phyloP scores from a whole-genome alignment of 805 yeast species.

The Ogataea nonfermentans region DNA sequence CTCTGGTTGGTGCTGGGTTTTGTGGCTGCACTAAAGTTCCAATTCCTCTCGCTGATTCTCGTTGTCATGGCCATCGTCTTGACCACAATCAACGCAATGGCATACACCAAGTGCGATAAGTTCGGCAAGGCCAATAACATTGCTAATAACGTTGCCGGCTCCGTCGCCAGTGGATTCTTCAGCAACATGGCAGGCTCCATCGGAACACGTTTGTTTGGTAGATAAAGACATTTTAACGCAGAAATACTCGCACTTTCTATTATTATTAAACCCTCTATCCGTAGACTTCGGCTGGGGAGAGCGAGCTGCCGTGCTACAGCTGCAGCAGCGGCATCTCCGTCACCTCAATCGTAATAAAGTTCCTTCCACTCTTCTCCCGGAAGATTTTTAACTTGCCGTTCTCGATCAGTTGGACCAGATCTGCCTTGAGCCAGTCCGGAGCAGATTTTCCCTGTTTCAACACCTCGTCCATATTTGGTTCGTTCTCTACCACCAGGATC shows the following conservation, averaged over 20 bases:
- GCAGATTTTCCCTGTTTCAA: conserved; percentile 18
- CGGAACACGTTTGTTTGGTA: conserved; percentile 1
- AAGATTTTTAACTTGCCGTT: conserved; percentile 19
- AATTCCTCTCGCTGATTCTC: conserved; percentile 62
- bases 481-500: conserved; percentile 24
- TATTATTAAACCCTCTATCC: conserved; percentile 1
- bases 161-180: conserved; percentile 44
- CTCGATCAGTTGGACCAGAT: conserved; percentile 20
- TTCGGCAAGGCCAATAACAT: conserved; percentile 79
- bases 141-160: conserved; percentile 56
- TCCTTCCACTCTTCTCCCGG: conserved; percentile 18
- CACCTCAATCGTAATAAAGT: conserved; percentile 24
- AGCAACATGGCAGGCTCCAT: conserved; percentile 40
- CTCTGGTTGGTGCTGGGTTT: conserved; percentile 75
- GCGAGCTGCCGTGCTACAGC: too few relatives aligned
- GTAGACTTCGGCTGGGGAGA: too few relatives aligned
- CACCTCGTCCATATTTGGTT: conserved; percentile 18
- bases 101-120: conserved; percentile 89
- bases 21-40: conserved; percentile 74
- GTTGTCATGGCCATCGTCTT: conserved; percentile 67
- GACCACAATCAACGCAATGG: conserved; percentile 80
- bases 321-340: conserved; percentile 13
- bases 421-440: conserved; percentile 19
- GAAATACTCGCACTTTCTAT: background rate
- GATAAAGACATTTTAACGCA: background rate